Evolutionary conservation across 225 moss, liverwort and hornwort genomes (phyloP).

Genomic region (Pleurozium schreberi): DNA sequence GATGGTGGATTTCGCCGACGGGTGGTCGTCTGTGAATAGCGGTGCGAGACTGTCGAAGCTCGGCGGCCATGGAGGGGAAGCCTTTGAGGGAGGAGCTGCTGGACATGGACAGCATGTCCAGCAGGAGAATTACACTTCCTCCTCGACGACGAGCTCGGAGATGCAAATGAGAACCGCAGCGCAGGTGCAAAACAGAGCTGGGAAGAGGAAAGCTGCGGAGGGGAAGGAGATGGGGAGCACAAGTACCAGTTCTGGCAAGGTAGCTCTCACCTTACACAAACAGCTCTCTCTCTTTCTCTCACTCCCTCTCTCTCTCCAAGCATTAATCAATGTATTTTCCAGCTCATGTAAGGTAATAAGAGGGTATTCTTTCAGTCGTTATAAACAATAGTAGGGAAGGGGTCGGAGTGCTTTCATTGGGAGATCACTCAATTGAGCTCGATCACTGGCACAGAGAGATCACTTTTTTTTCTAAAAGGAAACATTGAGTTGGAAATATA

Average conservation of each 20-base stretch:
- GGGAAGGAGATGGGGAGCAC: not conserved
- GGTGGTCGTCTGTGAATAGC: not conserved
- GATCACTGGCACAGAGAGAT: not conserved
- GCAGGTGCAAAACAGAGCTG: not conserved
- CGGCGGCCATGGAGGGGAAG: conserved; percentile 7
- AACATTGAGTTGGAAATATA: no score
- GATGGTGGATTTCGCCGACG: conserved; percentile 50
- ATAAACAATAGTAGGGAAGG: not conserved
- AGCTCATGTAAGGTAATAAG: not conserved
- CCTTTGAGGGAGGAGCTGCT: conserved; percentile 12
- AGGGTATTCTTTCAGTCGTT: not conserved
- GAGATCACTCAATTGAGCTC: not conserved
- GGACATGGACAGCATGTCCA: not conserved
- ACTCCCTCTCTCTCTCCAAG: not conserved
- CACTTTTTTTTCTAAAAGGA: no score
- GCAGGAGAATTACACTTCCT: conserved; percentile 8
- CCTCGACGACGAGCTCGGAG: conserved; percentile 24
- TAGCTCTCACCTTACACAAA: not conserved
- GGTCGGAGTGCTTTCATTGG: not conserved
- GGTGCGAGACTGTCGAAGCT: not conserved
- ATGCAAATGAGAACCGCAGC: not conserved
- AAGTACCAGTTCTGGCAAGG: not conserved
- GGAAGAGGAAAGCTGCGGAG: conserved; percentile 8
- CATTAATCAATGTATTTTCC: not conserved
- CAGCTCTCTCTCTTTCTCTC: not conserved